phyloP scores from a whole-genome alignment of 148 eudicot species.

The Simmondsia chinensis region DNA sequence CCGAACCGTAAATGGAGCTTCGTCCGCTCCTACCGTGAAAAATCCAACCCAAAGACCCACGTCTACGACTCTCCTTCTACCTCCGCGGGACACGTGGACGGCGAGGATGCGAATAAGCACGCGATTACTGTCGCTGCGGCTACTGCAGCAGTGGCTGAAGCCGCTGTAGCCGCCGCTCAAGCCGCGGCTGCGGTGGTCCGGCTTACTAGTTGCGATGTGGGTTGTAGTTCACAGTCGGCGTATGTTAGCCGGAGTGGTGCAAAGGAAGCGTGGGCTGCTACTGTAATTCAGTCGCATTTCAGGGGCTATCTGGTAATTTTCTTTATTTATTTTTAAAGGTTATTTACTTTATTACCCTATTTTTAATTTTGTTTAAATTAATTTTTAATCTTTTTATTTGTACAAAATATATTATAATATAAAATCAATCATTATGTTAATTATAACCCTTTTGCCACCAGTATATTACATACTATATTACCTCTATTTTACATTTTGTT shows the following conservation, averaged over 20 bases:
- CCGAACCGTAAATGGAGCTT: slow-evolving; percentile 46
- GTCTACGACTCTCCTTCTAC: slow-evolving; percentile 9
- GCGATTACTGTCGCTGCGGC: slow-evolving; percentile 63
- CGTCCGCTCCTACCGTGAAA: slow-evolving; percentile 39
- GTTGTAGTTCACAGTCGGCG: slow-evolving; percentile 1
- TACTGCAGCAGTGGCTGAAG: slow-evolving; percentile 60
- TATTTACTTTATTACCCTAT: not conserved
- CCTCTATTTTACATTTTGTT: too few species aligned
- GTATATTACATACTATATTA: too few species aligned
- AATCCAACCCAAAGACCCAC: not conserved
- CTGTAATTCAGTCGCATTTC: slow-evolving; percentile 57
- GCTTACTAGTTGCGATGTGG: slow-evolving; percentile 22
- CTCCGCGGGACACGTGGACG: not conserved
- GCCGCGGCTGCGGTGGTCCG: slow-evolving; percentile 38
- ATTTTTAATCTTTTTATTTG: too few species aligned
- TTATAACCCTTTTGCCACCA: too few species aligned
- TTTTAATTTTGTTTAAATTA: not conserved
- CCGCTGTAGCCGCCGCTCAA: slow-evolving; percentile 68
- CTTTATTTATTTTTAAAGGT: not conserved
- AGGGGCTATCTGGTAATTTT: slow-evolving; percentile 66
- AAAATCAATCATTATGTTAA: too few species aligned
- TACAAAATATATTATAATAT: too few species aligned
- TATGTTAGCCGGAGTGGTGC: slow-evolving; percentile 8
- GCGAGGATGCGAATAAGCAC: slow-evolving; percentile 28
- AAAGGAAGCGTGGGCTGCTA: slow-evolving; percentile 30